Evolutionary conservation across 2,329 filamentous ascomycete genomes (phyloP), one percentile per base, ranked within the genome.

Genomic region (Colletotrichum sp.): DNA sequence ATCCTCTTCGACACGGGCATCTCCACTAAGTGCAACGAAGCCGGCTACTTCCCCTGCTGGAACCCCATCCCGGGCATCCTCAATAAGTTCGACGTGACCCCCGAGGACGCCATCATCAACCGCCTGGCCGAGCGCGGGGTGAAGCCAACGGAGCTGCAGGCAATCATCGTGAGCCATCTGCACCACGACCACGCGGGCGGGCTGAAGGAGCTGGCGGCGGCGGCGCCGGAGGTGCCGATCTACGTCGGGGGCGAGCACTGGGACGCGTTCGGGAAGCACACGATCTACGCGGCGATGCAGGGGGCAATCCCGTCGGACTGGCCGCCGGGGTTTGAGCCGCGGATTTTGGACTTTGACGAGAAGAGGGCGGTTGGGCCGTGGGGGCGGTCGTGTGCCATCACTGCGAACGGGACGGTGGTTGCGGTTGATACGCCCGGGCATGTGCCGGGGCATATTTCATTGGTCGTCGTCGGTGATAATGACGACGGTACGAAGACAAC

Each of bases 361-460:
- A 62, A 65, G 27, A 56, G 70, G 4, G 28, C 79, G 4, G 68
- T 84, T 32, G 83, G 82, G 5, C 82, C 83, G 0, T 84, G 81
- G 78, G 76, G 73, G 25, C 66, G 79, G 25, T 80, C 79, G 7
- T 80, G 78, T 70, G 79, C 79, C 10, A 70, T 85, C 10, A 83
- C 83, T 8, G 62, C 62, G 3, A 80, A 84, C 78, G 82, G 80
- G 1, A 79, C 67, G 12, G 76, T 85, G 22, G 77, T 80, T 1
- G 80, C 79, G 8, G 81, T 84, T 2, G 80, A 82, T 60, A 85
- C 83, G 7, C 81, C 83, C 13, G 83, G 83, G 8, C 83, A 85
- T 70, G 81, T 83, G 6, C 80, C 80, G 3, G 83, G 83, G 0
- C 83, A 85, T 70, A 75, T 84, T 12, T 80, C 80, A 8, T 27